Evolutionary conservation across 2,329 filamentous ascomycete species (phyloP), one percentile per base, ranked within the genome.

Genomic region (Botryotinia narcissicola): DNA sequence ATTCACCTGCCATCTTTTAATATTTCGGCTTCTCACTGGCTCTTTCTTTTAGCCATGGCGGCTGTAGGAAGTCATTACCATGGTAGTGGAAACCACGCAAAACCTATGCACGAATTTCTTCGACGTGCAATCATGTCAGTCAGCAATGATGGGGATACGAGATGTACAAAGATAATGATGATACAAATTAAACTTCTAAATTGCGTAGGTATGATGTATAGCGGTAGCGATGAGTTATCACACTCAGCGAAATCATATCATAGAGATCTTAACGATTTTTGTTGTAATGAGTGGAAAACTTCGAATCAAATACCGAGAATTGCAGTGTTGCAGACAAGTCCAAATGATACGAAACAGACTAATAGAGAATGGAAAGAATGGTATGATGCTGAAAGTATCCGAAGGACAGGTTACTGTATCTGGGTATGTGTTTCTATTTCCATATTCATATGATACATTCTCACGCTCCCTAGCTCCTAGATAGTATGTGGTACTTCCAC

Each of bases 391-490:
- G 84, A 85, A 73, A 76, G 78, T 20, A 77, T 77, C 32, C 80
- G 82, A 72, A 80, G 84, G 54, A 82, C 82, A 32, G 83, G 82
- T 1, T 84, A 84, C 74, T 78, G 81, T 68, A 81, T 84, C 69
- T 85, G 84, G 83, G 83, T 84, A 83, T 70, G 80, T 71, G 71
- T 60, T 22, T 44, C 71, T 74, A 37, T 73, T 68, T 22, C 16
- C 14, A 46, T 32, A 5, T 64, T 32, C 9, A 32, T n/a, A 3
- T 7, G 25, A 32, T 44, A 44, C 22, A 2, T 40, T 6, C 61
- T 64, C 12, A 64, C 14, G 1, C 20, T 64, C 29, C 18, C 16
- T 32, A 64, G 61, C 40, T 64, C 14, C 9, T 64, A 35, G 61
- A 64, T 44, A 44, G 61, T 18, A 64, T 64, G 61, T 64, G 61